Conservation (phyloP, 2,329 filamentous ascomycete species). For the Epichloe aotearoae region DNA sequence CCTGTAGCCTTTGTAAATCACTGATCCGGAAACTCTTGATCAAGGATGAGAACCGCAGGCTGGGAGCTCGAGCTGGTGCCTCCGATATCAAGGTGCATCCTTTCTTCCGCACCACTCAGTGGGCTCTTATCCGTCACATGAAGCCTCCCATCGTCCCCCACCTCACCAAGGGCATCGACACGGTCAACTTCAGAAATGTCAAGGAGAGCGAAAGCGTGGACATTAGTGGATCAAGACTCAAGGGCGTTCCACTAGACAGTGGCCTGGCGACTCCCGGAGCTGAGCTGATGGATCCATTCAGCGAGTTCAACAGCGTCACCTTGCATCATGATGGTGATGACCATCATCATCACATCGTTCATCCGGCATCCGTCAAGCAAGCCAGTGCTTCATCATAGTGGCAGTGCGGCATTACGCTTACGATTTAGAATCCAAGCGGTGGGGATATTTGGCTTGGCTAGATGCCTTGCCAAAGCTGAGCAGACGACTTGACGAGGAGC, state of each 20-base stretch:
- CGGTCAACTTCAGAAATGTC: conserved; percentile 92
- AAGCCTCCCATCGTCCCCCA: conserved; percentile 98
- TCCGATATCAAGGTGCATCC: conserved; percentile 94
- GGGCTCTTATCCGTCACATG: conserved; percentile 94
- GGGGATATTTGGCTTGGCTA: neutral
- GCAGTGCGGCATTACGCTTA: neutral
- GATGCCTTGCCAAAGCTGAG: neutral
- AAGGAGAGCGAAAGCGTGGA: conserved; percentile 96
- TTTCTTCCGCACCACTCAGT: conserved; percentile 92
- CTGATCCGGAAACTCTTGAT: conserved; percentile 92
- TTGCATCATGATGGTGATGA: conserved; percentile 92
- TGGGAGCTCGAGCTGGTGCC: conserved; percentile 87
- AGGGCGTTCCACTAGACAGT: conserved; percentile 77
- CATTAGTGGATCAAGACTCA: conserved; percentile 51
- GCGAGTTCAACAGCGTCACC: conserved; percentile 97
- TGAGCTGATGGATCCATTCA: conserved; percentile 79
- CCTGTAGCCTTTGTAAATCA: conserved; percentile 79
- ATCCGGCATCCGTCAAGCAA: conserved; percentile 4
- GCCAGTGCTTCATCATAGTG: conserved; percentile 5
- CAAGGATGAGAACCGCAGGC: conserved; percentile 88
- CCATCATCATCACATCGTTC: conserved; percentile 23
- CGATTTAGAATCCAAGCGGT: neutral
- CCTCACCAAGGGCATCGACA: conserved; percentile 80
- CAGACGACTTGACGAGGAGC: neutral
- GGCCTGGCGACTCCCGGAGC: conserved; percentile 73